Evolutionary conservation across 139 green algal genomes (phyloP), one percentile per base, ranked within the genome.

Genomic region (Edaphochlamys debaryana): DNA sequence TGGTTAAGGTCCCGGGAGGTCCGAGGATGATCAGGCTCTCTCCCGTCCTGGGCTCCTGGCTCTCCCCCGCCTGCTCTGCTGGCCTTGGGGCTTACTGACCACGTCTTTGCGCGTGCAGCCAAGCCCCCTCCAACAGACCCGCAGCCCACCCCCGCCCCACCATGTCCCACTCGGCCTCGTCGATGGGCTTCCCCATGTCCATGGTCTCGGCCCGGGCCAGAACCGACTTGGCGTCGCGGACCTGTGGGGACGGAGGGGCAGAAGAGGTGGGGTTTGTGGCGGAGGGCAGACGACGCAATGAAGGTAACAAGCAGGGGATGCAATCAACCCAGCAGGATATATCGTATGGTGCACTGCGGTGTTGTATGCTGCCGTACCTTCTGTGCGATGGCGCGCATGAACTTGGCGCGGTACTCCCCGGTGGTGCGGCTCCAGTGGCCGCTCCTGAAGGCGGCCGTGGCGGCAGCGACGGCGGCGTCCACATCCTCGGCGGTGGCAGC

Each of bases 91-190:
- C n/a, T n/a, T n/a, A n/a, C n/a, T n/a, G n/a, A n/a, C n/a, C n/a
- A n/a, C n/a, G n/a, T n/a, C n/a, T n/a, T n/a, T n/a, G n/a, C n/a
- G n/a, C n/a, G n/a, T n/a, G n/a, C n/a, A n/a, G n/a, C n/a, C n/a
- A n/a, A n/a, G n/a, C n/a, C n/a, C n/a, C n/a, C n/a, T n/a, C n/a
- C n/a, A n/a, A n/a, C n/a, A n/a, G n/a, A n/a, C n/a, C n/a, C n/a
- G n/a, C n/a, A n/a, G n/a, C n/a, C n/a, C n/a, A n/a, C n/a, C n/a
- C n/a, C n/a, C 54, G n/a, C 9, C 89, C 83, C 67, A 95, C 93
- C 86, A 98, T 93, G 87, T 98, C 95, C 94, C 93, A 97, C 75
- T 95, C 91, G 17, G 94, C 87, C 91, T 98, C 95, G 4, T 94
- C 91, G 15, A 98, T 92, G 0, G 95, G 94, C 89, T 98, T 98